These are phyloP conservation scores for Monilinia laxa DNA, from an alignment of 2,329 filamentous ascomycete genomes.

Conservation along the genomic window DNA sequence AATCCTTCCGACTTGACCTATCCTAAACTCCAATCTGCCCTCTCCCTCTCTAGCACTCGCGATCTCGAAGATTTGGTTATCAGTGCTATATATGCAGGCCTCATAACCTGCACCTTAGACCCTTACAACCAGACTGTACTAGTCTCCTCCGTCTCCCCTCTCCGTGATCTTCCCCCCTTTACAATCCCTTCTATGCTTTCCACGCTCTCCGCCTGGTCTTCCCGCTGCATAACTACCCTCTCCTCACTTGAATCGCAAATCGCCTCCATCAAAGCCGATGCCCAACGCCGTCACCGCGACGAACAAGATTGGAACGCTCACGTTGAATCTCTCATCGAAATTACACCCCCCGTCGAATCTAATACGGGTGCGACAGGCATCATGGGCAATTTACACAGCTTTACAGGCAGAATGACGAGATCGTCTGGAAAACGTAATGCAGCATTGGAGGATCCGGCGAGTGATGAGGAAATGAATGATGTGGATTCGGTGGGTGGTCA, in stretches of 20 bases:
- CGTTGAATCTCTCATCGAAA: slow-evolving; percentile 38
- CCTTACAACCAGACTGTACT: slow-evolving; percentile 71
- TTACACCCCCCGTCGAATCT: background rate
- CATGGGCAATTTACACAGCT: background rate
- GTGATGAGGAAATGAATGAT: slow-evolving; percentile 41
- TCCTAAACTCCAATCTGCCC: slow-evolving; percentile 59
- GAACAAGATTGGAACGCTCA: slow-evolving; percentile 38
- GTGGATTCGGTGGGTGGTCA: slow-evolving; percentile 41
- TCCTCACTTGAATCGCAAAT: slow-evolving; percentile 75
- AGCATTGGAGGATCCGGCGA: slow-evolving; percentile 46
- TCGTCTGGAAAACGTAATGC: slow-evolving; percentile 9
- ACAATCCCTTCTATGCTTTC: slow-evolving; percentile 67
- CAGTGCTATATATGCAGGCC: slow-evolving; percentile 79
- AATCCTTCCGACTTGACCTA: slow-evolving; percentile 72
- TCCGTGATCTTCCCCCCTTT: slow-evolving; percentile 79
- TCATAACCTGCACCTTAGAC: slow-evolving; percentile 81
- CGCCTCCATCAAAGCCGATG: slow-evolving; percentile 59
- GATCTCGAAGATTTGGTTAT: slow-evolving; percentile 86
- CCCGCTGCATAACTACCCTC: slow-evolving; percentile 73
- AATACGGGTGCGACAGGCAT: background rate
- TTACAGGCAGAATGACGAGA: slow-evolving; percentile 15
- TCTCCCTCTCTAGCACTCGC: slow-evolving; percentile 65
- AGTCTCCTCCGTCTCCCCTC: slow-evolving; percentile 76
- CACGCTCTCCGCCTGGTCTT: slow-evolving; percentile 71
- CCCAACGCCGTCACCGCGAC: slow-evolving; percentile 51